phyloP scores from a whole-genome alignment of 2,329 filamentous ascomycete genomes.

The Chaetomium olivaceum region DNA sequence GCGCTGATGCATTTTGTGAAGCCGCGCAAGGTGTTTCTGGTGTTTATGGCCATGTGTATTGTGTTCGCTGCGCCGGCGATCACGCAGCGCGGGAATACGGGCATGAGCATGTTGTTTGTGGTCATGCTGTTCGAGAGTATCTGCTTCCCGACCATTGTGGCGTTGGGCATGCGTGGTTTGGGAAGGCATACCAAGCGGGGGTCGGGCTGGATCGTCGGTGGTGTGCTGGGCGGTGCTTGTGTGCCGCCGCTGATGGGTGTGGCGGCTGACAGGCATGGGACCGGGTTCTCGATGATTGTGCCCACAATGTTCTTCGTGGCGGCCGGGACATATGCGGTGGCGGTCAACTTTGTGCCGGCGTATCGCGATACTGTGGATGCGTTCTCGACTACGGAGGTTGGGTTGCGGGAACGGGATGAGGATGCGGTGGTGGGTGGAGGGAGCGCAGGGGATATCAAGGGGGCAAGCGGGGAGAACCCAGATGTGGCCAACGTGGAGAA shows the following conservation, averaged over 20 bases:
- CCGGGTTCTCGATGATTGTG: constrained; percentile 65
- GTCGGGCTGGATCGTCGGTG: constrained; percentile 69
- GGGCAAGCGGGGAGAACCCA: not conserved
- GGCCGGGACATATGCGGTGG: constrained; percentile 57
- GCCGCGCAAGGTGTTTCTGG: constrained; percentile 67
- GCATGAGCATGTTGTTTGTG: constrained; percentile 64
- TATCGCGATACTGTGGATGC: constrained; percentile 66
- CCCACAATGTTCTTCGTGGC: constrained; percentile 61
- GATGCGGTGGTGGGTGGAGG: not conserved
- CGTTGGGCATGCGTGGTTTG: constrained; percentile 72
- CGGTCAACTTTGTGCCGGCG: constrained; percentile 65
- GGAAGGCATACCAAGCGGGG: constrained; percentile 77
- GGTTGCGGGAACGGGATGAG: constrained; percentile 26
- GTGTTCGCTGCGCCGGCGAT: constrained; percentile 59
- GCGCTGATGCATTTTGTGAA: constrained; percentile 66
- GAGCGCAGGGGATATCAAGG: not conserved
- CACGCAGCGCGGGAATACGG: constrained; percentile 47
- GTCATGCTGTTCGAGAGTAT: constrained; percentile 79
- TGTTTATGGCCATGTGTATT: constrained; percentile 64
- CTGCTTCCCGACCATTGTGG: constrained; percentile 80
- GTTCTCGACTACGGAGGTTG: constrained; percentile 49
- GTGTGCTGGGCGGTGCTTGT: constrained; percentile 70
- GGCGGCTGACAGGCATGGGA: constrained; percentile 63
- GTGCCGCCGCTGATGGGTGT: constrained; percentile 72
- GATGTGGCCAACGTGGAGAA: constrained; percentile 5